phyloP scores from a whole-genome alignment of 2,329 filamentous ascomycete genomes.

The Tympanopsis confertula region DNA sequence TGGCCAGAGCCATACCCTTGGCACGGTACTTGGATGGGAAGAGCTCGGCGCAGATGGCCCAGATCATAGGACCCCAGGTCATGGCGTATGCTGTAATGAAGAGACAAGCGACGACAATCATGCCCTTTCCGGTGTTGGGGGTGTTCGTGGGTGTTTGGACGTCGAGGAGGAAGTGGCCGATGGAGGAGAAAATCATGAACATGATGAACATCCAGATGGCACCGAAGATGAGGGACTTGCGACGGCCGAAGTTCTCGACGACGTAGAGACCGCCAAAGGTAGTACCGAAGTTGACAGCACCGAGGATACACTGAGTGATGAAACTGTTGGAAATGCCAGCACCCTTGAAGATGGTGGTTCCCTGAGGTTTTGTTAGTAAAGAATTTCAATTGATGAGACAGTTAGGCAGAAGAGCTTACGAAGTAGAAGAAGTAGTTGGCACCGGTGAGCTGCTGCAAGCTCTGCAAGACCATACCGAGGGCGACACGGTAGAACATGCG shows the following conservation, averaged over 20 bases:
- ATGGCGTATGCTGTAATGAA: slow-evolving; percentile 43
- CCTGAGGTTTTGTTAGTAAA: no score
- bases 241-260: slow-evolving; percentile 58
- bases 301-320: slow-evolving; percentile 56
- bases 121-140: slow-evolving; percentile 43
- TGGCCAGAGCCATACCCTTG: slow-evolving; percentile 41
- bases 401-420: slow-evolving; percentile 38
- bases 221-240: slow-evolving; percentile 53
- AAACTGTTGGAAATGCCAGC: slow-evolving; percentile 57
- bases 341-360: slow-evolving; percentile 54
- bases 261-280: slow-evolving; percentile 59
- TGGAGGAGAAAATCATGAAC: slow-evolving; percentile 51
- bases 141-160: slow-evolving; percentile 20
- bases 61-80: slow-evolving; percentile 61
- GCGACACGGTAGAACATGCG: slow-evolving; percentile 51
- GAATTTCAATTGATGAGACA: no score
- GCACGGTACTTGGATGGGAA: slow-evolving; percentile 46
- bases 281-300: slow-evolving; percentile 55
- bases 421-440: slow-evolving; percentile 61
- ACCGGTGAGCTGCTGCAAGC: slow-evolving; percentile 58
- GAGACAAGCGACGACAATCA: slow-evolving; percentile 64
- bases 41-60: slow-evolving; percentile 57
- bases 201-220: slow-evolving; percentile 57
- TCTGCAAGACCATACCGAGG: slow-evolving; percentile 48
- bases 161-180: slow-evolving; percentile 24